These are phyloP conservation scores for Carex arenaria DNA, from an alignment of 202 grass and related monocot species.

Conservation along the genomic window DNA sequence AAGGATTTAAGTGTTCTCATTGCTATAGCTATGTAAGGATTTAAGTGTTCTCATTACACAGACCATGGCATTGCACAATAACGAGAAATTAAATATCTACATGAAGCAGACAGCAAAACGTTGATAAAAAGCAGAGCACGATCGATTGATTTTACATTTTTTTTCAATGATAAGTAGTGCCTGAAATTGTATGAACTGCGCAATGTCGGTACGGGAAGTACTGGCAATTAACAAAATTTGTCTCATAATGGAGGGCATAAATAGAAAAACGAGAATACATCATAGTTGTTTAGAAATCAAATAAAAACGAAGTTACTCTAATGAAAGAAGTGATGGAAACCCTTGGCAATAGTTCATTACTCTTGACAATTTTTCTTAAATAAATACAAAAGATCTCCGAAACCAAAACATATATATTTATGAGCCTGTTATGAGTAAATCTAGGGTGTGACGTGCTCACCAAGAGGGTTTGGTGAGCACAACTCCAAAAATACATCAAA, in stretches of 20 bases:
- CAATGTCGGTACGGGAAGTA: background rate
- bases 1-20: background rate
- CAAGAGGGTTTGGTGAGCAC: no score
- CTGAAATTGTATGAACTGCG: background rate
- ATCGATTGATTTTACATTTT: background rate
- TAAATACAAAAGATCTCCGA: background rate
- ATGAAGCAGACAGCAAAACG: background rate
- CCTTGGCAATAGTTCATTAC: background rate
- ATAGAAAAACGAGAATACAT: background rate
- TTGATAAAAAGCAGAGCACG: background rate
- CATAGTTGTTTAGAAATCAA: background rate
- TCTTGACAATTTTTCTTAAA: background rate
- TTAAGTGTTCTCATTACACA: background rate
- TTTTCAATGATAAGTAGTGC: background rate
- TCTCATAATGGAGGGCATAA: constrained; percentile 1
- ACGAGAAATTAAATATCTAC: background rate
- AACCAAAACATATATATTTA: background rate
- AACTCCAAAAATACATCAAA: no score
- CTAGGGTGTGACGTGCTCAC: no score
- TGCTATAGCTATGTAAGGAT: background rate
- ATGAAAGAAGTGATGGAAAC: background rate
- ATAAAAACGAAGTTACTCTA: background rate
- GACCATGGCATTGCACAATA: background rate
- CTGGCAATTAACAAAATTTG: background rate
- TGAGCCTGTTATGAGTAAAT: background rate